Conservation (phyloP, 768 basidiomycete species). For the Termitomyces sp. region DNA sequence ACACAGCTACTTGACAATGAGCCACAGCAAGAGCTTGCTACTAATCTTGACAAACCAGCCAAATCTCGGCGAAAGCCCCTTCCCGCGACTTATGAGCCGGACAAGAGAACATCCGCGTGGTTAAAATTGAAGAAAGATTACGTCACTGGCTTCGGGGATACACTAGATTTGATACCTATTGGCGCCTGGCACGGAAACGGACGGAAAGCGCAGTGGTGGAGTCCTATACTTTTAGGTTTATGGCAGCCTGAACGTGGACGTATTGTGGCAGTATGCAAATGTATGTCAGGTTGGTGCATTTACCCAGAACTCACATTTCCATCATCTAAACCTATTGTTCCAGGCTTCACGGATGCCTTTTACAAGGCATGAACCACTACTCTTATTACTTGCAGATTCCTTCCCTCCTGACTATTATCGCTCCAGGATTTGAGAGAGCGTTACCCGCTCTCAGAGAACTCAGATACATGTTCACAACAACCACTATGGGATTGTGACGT, state of each 20-base stretch:
- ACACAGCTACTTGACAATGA: constrained; percentile 64
- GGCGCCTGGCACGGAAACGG: constrained; percentile 92
- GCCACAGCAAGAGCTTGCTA: constrained; percentile 29
- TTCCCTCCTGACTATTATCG: constrained; percentile 34
- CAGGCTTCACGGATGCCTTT: constrained; percentile 83
- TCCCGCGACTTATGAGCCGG: constrained; percentile 86
- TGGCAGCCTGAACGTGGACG: constrained; percentile 63
- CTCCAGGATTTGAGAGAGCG: constrained; percentile 44
- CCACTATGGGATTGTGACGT: constrained; percentile 60
- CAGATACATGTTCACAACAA: constrained; percentile 49
- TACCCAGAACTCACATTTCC: not conserved
- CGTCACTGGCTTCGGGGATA: constrained; percentile 74
- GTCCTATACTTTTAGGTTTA: constrained; percentile 77
- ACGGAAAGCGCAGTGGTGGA: constrained; percentile 90
- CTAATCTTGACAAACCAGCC: constrained; percentile 20
- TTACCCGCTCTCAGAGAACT: constrained; percentile 52
- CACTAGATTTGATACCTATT: constrained; percentile 67
- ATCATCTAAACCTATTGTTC: constrained; percentile 2
- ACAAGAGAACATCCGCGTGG: constrained; percentile 86
- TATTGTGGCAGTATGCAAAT: constrained; percentile 82
- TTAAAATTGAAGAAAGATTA: constrained; percentile 94
- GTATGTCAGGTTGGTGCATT: constrained; percentile 68
- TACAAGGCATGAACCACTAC: constrained; percentile 51
- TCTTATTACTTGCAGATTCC: constrained; percentile 11
- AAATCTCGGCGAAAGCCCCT: constrained; percentile 59